Conservation (phyloP, 495 filamentous ascomycete species). For the Hypoxylon fuscum region DNA sequence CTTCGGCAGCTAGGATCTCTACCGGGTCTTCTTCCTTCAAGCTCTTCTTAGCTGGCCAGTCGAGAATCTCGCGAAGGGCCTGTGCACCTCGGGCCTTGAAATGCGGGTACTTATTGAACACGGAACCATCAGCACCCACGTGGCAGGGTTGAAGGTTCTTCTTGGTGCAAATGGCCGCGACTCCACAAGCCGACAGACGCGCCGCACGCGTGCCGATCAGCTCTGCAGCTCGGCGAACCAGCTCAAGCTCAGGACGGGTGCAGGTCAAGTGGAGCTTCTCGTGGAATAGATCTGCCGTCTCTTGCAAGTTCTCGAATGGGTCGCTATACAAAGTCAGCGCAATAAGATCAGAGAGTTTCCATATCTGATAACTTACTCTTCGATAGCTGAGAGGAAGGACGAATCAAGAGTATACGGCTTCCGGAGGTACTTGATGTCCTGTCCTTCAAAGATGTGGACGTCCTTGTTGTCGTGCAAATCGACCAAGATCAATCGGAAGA, state of each 20-base stretch:
- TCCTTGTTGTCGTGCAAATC: slow-evolving; percentile 83
- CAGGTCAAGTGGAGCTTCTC: slow-evolving; percentile 72
- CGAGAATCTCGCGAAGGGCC: slow-evolving; percentile 91
- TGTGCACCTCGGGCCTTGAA: slow-evolving; percentile 91
- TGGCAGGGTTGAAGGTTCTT: slow-evolving; percentile 88
- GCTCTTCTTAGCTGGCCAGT: slow-evolving; percentile 76
- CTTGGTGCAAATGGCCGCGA: slow-evolving; percentile 95
- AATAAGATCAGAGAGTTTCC: neutral
- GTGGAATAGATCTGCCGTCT: slow-evolving; percentile 82
- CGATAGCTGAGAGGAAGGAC: slow-evolving; percentile 94
- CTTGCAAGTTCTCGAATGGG: slow-evolving; percentile 90
- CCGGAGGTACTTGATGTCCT: slow-evolving; percentile 79
- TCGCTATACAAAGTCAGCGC: slow-evolving; percentile 62
- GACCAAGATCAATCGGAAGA: slow-evolving; percentile 89
- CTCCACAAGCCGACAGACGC: slow-evolving; percentile 90
- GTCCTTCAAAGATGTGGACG: slow-evolving; percentile 80
- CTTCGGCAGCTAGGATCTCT: slow-evolving; percentile 86
- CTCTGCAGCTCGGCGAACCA: slow-evolving; percentile 87
- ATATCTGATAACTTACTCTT: slow-evolving; percentile 66
- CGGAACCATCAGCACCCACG: slow-evolving; percentile 93
- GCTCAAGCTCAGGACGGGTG: slow-evolving; percentile 79
- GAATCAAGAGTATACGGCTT: slow-evolving; percentile 89
- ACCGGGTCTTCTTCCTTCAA: slow-evolving; percentile 80
- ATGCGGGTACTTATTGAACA: slow-evolving; percentile 98
- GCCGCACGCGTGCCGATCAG: slow-evolving; percentile 94